These are phyloP conservation scores for Solanum appendiculatum DNA, from an alignment of 257 asterid genomes.

Conservation along the genomic window DNA sequence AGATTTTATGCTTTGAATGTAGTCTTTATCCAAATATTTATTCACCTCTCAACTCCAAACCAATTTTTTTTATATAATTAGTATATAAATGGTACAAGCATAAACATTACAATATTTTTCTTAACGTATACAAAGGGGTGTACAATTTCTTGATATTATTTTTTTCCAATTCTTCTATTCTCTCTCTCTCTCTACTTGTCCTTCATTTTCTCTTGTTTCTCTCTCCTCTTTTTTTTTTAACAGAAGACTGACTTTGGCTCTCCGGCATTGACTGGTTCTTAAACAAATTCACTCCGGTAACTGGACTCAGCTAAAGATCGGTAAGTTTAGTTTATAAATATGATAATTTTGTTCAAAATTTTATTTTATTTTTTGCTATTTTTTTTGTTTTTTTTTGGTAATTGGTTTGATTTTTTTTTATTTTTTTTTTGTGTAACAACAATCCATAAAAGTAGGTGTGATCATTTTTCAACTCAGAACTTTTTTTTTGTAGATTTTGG, in stretches of 20 bases:
- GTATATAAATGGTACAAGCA: conserved; percentile 12
- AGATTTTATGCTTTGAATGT: conserved; percentile 16
- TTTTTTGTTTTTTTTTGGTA: not conserved
- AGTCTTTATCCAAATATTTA: conserved; percentile 2
- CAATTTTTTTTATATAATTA: not conserved
- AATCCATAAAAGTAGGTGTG: conserved; percentile 25
- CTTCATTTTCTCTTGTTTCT: conserved; percentile 6
- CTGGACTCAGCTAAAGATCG: conserved; percentile 39
- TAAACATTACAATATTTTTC: conserved; percentile 16
- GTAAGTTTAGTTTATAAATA: conserved; percentile 27
- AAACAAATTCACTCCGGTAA: conserved; percentile 21
- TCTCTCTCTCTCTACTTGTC: conserved; percentile 15
- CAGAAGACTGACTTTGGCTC: conserved; percentile 36
- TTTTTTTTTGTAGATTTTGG: conserved; percentile 9
- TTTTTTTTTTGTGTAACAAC: not conserved
- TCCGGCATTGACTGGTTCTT: conserved; percentile 58
- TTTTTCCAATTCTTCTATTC: not conserved
- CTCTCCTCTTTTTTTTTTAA: conserved; percentile 15
- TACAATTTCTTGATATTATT: not conserved
- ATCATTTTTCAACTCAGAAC: conserved; percentile 14
- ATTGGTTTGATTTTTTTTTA: conserved; percentile 1
- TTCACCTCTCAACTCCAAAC: not conserved
- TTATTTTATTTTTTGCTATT: not conserved
- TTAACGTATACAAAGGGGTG: conserved; percentile 8
- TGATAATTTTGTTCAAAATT: not conserved